Percentiles rank a stretch among this genome's conserved stretches.
Evolutionary conservation across 192 early-diverging fungal genomes (phyloP).

Genomic region (Geranomyces michiganensis): DNA sequence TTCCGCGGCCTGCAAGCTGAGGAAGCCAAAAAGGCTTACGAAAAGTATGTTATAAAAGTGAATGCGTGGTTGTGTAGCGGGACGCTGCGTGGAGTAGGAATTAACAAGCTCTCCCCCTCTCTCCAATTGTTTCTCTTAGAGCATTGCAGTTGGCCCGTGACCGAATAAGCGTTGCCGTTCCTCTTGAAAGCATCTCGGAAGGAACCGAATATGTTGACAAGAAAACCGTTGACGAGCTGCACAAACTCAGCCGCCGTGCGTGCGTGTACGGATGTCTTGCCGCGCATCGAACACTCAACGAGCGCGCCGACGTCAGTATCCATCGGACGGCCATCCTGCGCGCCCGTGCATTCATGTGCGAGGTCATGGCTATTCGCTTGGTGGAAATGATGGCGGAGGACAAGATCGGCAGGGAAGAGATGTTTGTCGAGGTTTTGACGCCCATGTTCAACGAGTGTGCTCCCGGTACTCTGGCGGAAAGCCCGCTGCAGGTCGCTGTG

Average conservation of each 20-base stretch:
- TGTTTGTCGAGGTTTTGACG: conserved; percentile 33
- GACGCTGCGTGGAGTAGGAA: too few relatives aligned
- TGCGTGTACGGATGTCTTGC: conserved; percentile 32
- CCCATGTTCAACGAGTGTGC: conserved; percentile 1
- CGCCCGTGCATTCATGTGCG: conserved; percentile 20
- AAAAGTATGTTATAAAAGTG: not conserved
- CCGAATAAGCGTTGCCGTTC: conserved; percentile 3
- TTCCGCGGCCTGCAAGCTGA: conserved; percentile 1
- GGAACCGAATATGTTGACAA: not conserved
- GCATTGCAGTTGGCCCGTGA: conserved; percentile 8
- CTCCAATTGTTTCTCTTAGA: not conserved
- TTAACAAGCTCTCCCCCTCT: too few relatives aligned
- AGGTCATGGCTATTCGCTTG: conserved; percentile 21
- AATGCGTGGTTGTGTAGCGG: not conserved
- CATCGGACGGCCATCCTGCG: conserved; percentile 15
- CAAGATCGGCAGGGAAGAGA: conserved; percentile 25
- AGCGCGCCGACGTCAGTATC: conserved; percentile 13
- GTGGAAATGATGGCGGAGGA: conserved; percentile 15
- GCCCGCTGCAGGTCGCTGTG: conserved; percentile 27
- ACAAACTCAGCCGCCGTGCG: conserved; percentile 6
- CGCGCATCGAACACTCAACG: conserved; percentile 17
- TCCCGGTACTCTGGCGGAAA: not conserved
- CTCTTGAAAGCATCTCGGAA: conserved; percentile 1
- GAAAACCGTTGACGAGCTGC: conserved; percentile 4
- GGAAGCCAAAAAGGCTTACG: not conserved